A percentile compares a stretch with the other conserved stretches of the same genome.
Conservation (phyloP, 2,329 filamentous ascomycete genomes). For the Pseudogymnoascus sp. region DNA sequence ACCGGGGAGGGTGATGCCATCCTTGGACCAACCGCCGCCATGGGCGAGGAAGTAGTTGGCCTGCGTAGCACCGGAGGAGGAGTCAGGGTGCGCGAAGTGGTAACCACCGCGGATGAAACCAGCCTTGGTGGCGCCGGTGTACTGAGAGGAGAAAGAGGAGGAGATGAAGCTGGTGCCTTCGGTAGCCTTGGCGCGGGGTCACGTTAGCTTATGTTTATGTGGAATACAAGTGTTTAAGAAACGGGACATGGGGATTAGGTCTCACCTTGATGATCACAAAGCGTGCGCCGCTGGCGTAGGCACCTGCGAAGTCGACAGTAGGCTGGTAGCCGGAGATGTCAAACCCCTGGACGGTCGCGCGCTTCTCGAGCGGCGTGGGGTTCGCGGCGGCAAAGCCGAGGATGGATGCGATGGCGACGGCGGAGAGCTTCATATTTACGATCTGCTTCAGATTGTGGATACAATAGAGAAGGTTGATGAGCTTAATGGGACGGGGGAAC, state of each 20-base stretch:
- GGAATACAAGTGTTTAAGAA: background rate
- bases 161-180: conserved; percentile 42
- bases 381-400: background rate
- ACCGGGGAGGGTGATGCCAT: conserved; percentile 47
- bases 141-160: conserved; percentile 40
- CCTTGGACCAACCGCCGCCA: conserved; percentile 46
- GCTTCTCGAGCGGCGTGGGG: background rate
- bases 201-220: background rate
- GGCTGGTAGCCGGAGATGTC: conserved; percentile 36
- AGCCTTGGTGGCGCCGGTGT: conserved; percentile 40
- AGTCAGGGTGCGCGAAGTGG: conserved; percentile 44
- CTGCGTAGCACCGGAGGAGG: conserved; percentile 38
- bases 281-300: conserved; percentile 33
- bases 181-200: conserved; percentile 35
- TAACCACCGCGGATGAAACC: conserved; percentile 48
- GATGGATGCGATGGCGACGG: background rate
- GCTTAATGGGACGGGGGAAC: background rate
- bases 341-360: conserved; percentile 32
- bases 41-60: conserved; percentile 44
- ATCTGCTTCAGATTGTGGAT: background rate
- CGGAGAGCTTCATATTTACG: background rate
- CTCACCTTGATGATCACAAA: conserved; percentile 39
- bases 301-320: conserved; percentile 31
- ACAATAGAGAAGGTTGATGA: background rate
- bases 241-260: background rate